A percentile compares a stretch with the other conserved stretches of the same genome.
Evolutionary conservation across 352 stramenopile genomes (phyloP).

Genomic region (Pythium sukuiense): DNA sequence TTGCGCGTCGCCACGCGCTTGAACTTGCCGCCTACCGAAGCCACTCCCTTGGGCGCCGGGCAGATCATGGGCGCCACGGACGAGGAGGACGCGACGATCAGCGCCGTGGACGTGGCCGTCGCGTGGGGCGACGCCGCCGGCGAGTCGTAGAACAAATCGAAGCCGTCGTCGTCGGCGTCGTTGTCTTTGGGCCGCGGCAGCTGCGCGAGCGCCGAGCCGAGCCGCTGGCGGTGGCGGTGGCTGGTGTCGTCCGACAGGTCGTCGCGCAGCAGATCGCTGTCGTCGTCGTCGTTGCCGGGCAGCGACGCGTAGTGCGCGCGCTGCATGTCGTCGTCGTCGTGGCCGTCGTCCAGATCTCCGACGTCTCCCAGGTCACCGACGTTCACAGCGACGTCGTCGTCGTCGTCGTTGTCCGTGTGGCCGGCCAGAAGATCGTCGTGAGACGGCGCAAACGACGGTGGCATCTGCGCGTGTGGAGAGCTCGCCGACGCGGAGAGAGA

Average conservation of each 20-base stretch:
- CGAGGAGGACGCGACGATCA: constrained; percentile 24
- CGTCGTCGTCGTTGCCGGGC: constrained; percentile 24
- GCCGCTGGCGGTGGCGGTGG: constrained; percentile 16
- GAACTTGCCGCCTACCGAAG: constrained; percentile 11
- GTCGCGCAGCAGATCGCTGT: constrained; percentile 21
- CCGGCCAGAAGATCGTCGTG: constrained; percentile 5
- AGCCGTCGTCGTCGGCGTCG: constrained; percentile 26
- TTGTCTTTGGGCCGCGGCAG: constrained; percentile 20
- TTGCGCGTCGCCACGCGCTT: constrained; percentile 28
- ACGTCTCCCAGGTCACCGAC: constrained; percentile 17
- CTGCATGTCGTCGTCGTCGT: constrained; percentile 10
- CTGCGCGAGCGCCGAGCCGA: constrained; percentile 27
- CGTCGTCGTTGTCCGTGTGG: constrained; percentile 4
- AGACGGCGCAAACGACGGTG: not conserved
- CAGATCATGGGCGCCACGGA: constrained; percentile 19
- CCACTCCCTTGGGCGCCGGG: constrained; percentile 13
- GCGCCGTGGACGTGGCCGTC: constrained; percentile 20
- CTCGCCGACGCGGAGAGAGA: not conserved
- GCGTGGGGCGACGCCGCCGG: constrained; percentile 19
- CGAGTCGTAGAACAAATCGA: constrained; percentile 63
- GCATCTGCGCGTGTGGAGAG: constrained; percentile 7
- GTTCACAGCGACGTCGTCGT: constrained; percentile 26
- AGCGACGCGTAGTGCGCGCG: constrained; percentile 24
- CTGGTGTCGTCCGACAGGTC: constrained; percentile 16
- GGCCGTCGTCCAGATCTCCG: constrained; percentile 22